Evolutionary conservation across 1,139 yeast species (phyloP).

Genomic region (Pichia sp.): DNA sequence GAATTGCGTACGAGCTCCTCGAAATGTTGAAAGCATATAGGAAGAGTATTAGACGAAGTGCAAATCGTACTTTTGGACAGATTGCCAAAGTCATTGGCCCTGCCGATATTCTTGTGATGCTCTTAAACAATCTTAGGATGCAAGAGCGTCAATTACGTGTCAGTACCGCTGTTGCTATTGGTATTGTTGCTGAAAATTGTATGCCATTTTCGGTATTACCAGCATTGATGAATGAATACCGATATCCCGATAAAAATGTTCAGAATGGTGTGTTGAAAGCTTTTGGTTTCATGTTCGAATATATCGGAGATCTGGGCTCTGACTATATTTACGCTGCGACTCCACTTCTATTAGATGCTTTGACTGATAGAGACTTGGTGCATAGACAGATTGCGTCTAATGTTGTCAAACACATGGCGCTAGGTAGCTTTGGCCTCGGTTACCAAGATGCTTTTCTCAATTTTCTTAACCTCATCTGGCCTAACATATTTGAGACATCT

Average conservation of each 20-base stretch:
- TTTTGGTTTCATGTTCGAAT: conserved; percentile 88
- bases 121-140: conserved; percentile 76
- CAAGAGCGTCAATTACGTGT: conserved; percentile 96
- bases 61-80: conserved; percentile 85
- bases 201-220: conserved; percentile 95
- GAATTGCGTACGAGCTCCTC: conserved; percentile 84
- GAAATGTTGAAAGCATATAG: conserved; percentile 86
- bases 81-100: conserved; percentile 96
- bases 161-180: conserved; percentile 97
- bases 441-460: conserved; percentile 73
- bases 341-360: conserved; percentile 82
- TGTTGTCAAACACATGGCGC: conserved; percentile 73
- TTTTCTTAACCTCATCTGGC: conserved; percentile 65
- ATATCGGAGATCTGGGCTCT: conserved; percentile 73
- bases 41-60: conserved; percentile 73
- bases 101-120: conserved; percentile 81
- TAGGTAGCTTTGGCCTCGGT: conserved; percentile 71
- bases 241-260: conserved; percentile 87
- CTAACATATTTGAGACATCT: conserved; percentile 86
- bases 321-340: conserved; percentile 80
- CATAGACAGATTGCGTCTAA: conserved; percentile 96
- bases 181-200: conserved; percentile 92
- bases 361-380: conserved; percentile 85
- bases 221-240: conserved; percentile 91
- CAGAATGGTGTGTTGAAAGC: conserved; percentile 95